Conservation (phyloP, 108 stramenopile species). For the Schizochytrium sp. region DNA sequence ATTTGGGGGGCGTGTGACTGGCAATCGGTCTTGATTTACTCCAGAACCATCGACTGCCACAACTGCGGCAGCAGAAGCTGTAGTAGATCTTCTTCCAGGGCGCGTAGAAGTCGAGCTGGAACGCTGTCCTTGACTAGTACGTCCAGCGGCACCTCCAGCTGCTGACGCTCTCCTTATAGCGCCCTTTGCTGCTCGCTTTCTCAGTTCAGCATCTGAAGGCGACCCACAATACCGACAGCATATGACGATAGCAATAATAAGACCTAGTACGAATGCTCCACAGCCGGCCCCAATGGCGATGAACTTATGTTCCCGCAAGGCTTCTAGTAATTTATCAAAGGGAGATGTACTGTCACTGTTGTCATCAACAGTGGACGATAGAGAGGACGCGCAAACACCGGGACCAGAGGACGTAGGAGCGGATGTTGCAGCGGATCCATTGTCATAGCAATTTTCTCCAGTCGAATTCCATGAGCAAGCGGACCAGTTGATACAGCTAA, state of each 20-base stretch:
- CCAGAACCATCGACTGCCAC: background rate
- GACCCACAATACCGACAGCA: background rate
- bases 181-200: background rate
- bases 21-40: background rate
- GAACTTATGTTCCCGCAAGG: background rate
- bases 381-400: slow-evolving; percentile 11
- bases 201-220: background rate
- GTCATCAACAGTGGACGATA: background rate
- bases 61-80: background rate
- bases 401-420: background rate
- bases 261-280: background rate
- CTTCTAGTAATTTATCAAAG: background rate
- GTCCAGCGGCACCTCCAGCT: background rate
- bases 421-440: background rate
- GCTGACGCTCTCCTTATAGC: background rate
- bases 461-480: background rate
- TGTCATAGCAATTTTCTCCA: background rate
- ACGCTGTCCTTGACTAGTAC: background rate
- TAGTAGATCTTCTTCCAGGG: background rate
- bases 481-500: slow-evolving; percentile 8
- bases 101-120: background rate
- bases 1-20: background rate
- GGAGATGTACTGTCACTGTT: background rate
- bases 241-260: background rate
- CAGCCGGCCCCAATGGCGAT: background rate